Conservation (phyloP, 202 grass and related monocot species). For the Cymbopogon flexuosus region DNA sequence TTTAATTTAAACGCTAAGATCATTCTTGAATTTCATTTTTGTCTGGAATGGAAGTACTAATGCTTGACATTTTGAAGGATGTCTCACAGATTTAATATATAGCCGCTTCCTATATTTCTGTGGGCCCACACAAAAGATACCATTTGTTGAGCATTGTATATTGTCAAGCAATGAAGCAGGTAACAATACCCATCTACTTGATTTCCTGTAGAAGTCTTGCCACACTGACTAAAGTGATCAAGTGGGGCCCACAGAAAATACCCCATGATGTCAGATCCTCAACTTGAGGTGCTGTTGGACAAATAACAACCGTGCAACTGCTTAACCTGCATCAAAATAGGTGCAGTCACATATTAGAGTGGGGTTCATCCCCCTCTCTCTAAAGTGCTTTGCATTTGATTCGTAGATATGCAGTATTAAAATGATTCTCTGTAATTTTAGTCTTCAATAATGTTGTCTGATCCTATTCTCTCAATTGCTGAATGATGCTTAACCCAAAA, state of each 20-base stretch:
- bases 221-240: constrained; percentile 48
- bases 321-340: constrained; percentile 74
- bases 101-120: constrained; percentile 34
- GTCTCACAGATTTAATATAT: constrained; percentile 23
- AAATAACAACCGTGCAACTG: constrained; percentile 68
- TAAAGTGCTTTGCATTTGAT: constrained; percentile 40
- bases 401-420: constrained; percentile 14
- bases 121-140: constrained; percentile 45
- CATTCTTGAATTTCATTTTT: constrained; percentile 19
- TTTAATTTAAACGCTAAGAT: constrained; percentile 2
- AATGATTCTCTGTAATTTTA: constrained; percentile 10
- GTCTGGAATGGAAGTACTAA: constrained; percentile 22
- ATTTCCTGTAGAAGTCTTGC: constrained; percentile 44
- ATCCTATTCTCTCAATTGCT: constrained; percentile 25
- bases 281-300: constrained; percentile 56
- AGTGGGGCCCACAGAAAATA: constrained; percentile 51
- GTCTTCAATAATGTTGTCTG: constrained; percentile 1
- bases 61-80: constrained; percentile 30
- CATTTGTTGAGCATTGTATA: constrained; percentile 40
- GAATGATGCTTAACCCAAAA: constrained; percentile 23
- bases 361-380: constrained; percentile 35
- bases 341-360: constrained; percentile 40
- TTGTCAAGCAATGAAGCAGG: constrained; percentile 34
- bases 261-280: constrained; percentile 34
- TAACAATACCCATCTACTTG: constrained; percentile 56